Base-by-base conservation (phyloP, 1,284 basidiomycete genomes). In the Heterobasidion irregulare region DNA sequence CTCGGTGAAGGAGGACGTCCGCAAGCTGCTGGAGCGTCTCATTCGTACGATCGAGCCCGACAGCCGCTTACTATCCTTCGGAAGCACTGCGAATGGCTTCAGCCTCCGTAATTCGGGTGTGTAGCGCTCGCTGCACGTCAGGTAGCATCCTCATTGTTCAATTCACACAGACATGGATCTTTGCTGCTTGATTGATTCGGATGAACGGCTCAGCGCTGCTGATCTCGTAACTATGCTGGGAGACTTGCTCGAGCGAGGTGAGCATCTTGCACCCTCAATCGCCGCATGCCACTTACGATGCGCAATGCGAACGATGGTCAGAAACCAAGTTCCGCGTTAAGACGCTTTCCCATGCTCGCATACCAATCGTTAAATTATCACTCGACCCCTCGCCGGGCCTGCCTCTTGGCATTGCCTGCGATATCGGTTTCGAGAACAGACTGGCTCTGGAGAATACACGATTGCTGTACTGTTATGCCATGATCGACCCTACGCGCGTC, bases 281-380 rank as follows among this genome's bases (percentile, higher is more conserved):
- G 13, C 15, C 32, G 53, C 53, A 47, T 55, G 36, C 52, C 44
- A 38, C 19, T 52, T n/a, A 50, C 50, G 19, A 48, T 50, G 61
- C 56, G 58, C 49, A 59, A 16, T 33, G 51, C 56, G 53, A 38
- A 15, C 53, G 50, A 50, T 54, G 49, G 48, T 13, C 68, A 89
- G 95, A 98, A 75, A 98, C 96, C 47, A 95, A 97, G 71, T 98
- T 98, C 69, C 89, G 88, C 66, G 94, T 99, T 73, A 98, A 98
- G 72, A 90, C 94, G 12, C 76, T 99, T 41, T 95, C 96, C 6
- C 92, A 96, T 72, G 96, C 96, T 15, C 87, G 96, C 63, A 98
- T 99, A 76, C 96, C 96, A 26, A 99, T 99, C 70, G 94, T 99
- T 68, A 99, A 99, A 75, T 81, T 99, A 56, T 94, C 89, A 46